Conservation (phyloP, 192 early-diverging fungal species). For the Coemansia sp. region DNA sequence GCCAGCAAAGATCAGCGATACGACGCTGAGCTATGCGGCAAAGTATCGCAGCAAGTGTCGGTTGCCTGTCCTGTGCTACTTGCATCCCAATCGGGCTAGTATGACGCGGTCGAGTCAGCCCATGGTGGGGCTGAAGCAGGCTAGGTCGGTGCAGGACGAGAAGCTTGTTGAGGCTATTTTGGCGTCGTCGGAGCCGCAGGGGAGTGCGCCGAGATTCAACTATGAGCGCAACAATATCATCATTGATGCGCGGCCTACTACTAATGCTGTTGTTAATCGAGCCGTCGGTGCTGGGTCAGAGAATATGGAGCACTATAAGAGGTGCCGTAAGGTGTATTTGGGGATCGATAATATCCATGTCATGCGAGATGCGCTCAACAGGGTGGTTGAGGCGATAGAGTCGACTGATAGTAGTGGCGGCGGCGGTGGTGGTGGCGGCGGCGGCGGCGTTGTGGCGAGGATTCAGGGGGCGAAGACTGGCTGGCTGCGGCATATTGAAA, state of each 20-base stretch:
- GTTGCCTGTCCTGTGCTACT: conserved; percentile 85
- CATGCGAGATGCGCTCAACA: conserved; percentile 85
- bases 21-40: conserved; percentile 80
- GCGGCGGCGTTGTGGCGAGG: conserved; percentile 49
- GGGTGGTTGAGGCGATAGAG: conserved; percentile 64
- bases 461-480: conserved; percentile 65
- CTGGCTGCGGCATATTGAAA: conserved; percentile 86
- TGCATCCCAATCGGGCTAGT: conserved; percentile 82
- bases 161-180: conserved; percentile 93
- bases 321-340: conserved; percentile 81
- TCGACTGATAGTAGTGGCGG: no score
- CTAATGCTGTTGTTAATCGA: conserved; percentile 90
- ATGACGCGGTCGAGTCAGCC: conserved; percentile 95
- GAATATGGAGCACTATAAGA: conserved; percentile 88
- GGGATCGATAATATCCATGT: conserved; percentile 99
- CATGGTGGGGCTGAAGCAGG: conserved; percentile 92
- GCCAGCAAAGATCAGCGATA: conserved; percentile 86
- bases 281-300: conserved; percentile 94
- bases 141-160: conserved; percentile 95
- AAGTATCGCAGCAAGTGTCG: conserved; percentile 88
- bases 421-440: no score
- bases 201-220: conserved; percentile 50
- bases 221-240: conserved; percentile 75
- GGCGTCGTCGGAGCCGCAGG: conserved; percentile 52
- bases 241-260: conserved; percentile 92